These are phyloP conservation scores for Termitomyces bulborhizus DNA, from an alignment of 768 basidiomycete genomes.

Conservation along the genomic window DNA sequence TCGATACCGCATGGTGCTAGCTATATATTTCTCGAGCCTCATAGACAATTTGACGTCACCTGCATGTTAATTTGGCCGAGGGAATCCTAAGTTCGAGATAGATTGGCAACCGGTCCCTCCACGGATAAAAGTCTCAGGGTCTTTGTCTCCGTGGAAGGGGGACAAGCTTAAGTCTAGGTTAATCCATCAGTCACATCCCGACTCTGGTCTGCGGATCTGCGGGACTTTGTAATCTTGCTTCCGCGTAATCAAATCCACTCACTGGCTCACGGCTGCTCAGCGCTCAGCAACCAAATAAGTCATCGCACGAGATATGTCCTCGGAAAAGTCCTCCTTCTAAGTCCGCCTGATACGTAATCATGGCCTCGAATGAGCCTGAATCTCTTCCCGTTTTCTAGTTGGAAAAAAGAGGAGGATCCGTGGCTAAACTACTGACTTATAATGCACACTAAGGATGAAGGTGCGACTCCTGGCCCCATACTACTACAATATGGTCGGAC, in stretches of 20 bases:
- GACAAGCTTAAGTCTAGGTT: too few relatives aligned
- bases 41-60: neutral
- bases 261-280: too few relatives aligned
- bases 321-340: neutral
- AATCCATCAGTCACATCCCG: too few relatives aligned
- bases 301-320: neutral
- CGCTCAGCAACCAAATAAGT: neutral
- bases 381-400: neutral
- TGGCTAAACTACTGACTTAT: neutral
- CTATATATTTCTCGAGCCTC: neutral
- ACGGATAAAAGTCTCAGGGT: too few relatives aligned
- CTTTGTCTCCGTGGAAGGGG: too few relatives aligned
- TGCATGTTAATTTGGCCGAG: neutral
- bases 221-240: neutral
- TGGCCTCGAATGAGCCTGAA: neutral
- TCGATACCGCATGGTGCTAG: too few relatives aligned
- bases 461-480: neutral
- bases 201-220: too few relatives aligned
- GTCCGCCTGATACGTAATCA: neutral
- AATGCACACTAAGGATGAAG: neutral
- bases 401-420: neutral
- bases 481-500: constrained; percentile 10
- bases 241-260: too few relatives aligned
- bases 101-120: too few relatives aligned
- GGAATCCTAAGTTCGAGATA: neutral